Percentiles rank a stretch among this genome's conserved stretches.
Conservation (phyloP, 192 early-diverging fungal genomes). For the Umbelopsis sp. region DNA sequence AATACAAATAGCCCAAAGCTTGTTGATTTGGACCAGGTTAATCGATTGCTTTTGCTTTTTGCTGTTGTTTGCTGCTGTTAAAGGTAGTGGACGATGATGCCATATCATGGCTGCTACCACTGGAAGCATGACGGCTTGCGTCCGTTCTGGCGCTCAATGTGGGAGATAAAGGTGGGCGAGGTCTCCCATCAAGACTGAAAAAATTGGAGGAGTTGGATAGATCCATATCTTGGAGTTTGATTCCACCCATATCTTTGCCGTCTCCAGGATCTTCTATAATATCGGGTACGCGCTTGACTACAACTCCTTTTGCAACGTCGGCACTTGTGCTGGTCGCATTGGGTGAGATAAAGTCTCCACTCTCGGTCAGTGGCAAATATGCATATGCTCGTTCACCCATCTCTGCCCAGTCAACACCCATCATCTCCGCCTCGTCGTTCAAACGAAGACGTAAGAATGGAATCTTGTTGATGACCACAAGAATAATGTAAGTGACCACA, state of each 20-base stretch:
- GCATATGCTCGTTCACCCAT: conserved; percentile 82
- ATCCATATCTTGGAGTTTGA: conserved; percentile 16
- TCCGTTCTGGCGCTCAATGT: not conserved
- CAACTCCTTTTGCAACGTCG: conserved; percentile 14
- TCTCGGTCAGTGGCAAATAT: conserved; percentile 33
- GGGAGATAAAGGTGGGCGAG: not conserved
- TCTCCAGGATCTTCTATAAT: conserved; percentile 33
- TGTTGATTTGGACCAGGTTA: not conserved
- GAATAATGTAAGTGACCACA: conserved; percentile 72
- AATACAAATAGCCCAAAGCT: not conserved
- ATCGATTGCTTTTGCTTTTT: conserved; percentile 1
- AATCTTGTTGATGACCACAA: conserved; percentile 71
- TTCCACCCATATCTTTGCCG: not conserved
- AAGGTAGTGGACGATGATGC: not conserved
- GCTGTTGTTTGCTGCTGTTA: not conserved
- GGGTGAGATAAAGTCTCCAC: not conserved
- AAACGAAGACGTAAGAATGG: conserved; percentile 78
- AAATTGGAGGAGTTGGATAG: not conserved
- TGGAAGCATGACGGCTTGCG: not conserved
- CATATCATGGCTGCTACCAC: not conserved
- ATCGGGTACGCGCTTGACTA: conserved; percentile 38
- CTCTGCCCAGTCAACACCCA: conserved; percentile 82
- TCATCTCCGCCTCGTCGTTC: conserved; percentile 68
- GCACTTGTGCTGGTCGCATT: conserved; percentile 3
- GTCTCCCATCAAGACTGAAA: not conserved